Evolutionary conservation across 2,329 filamentous ascomycete species (phyloP).

Genomic region (Monosporascus sp.): DNA sequence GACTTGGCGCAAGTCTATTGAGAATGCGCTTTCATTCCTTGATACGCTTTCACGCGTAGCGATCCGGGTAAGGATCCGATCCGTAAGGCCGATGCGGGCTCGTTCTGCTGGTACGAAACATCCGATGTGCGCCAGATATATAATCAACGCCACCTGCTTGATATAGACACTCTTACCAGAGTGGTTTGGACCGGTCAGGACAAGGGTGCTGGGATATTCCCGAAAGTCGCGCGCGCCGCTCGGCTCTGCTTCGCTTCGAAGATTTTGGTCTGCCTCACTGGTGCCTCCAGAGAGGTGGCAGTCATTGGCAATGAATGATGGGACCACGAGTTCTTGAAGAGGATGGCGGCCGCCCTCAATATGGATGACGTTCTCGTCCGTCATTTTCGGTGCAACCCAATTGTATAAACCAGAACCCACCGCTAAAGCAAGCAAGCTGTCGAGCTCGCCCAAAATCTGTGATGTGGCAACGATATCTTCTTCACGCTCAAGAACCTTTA

Average conservation of each 20-base stretch:
- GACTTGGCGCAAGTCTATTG: slow-evolving; percentile 82
- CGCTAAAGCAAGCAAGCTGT: slow-evolving; percentile 77
- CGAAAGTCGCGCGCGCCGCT: slow-evolving; percentile 6
- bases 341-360: slow-evolving; percentile 80
- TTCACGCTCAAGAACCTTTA: slow-evolving; percentile 65
- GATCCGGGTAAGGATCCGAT: slow-evolving; percentile 86
- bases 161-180: slow-evolving; percentile 96
- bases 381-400: slow-evolving; percentile 65
- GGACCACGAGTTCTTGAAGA: slow-evolving; percentile 77
- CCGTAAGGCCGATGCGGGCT: slow-evolving; percentile 79
- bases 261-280: slow-evolving; percentile 22
- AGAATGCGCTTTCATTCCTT: slow-evolving; percentile 56
- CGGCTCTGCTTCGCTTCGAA: neutral
- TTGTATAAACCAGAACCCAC: slow-evolving; percentile 70
- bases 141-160: slow-evolving; percentile 85
- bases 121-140: slow-evolving; percentile 88
- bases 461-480: slow-evolving; percentile 63
- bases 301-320: slow-evolving; percentile 78
- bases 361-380: slow-evolving; percentile 60
- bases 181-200: slow-evolving; percentile 91
- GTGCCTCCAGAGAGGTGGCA: slow-evolving; percentile 61
- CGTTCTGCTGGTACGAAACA: slow-evolving; percentile 80
- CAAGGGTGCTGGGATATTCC: slow-evolving; percentile 58
- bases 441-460: slow-evolving; percentile 78
- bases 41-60: slow-evolving; percentile 64